Percentiles rank a stretch among this genome's conserved stretches.
Conservation (phyloP, 2,329 filamentous ascomycete species). For the Fusarium mexicanum region DNA sequence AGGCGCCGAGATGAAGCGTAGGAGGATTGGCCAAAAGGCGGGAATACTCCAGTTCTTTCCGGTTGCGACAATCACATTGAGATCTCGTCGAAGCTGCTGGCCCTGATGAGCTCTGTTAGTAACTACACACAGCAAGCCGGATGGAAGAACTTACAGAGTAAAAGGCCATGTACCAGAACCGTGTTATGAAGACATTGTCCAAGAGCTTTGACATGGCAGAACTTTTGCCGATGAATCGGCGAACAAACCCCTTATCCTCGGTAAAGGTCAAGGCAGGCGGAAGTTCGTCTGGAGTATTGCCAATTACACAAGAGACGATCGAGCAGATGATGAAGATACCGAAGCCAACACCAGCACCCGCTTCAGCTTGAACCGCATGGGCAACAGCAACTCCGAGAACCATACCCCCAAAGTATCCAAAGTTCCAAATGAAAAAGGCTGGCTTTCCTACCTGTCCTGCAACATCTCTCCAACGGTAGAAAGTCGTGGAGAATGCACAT, state of each 20-base stretch:
- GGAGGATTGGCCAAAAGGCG: constrained; percentile 58
- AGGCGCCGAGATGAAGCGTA: constrained; percentile 61
- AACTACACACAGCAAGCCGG: neutral
- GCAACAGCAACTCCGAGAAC: constrained; percentile 61
- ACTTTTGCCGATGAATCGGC: constrained; percentile 46
- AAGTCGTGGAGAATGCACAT: constrained; percentile 61
- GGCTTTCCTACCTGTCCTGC: constrained; percentile 55
- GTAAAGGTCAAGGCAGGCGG: constrained; percentile 56
- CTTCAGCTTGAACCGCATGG: constrained; percentile 55
- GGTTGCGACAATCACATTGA: constrained; percentile 62
- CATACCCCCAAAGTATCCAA: constrained; percentile 63
- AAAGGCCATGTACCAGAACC: constrained; percentile 63
- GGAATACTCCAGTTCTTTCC: constrained; percentile 68
- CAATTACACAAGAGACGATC: constrained; percentile 52
- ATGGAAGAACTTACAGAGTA: constrained; percentile 60
- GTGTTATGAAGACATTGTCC: constrained; percentile 48
- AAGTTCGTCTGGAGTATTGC: constrained; percentile 52
- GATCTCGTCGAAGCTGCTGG: constrained; percentile 64
- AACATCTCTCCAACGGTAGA: constrained; percentile 62
- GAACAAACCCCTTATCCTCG: constrained; percentile 46
- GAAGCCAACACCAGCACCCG: constrained; percentile 62
- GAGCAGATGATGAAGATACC: constrained; percentile 59
- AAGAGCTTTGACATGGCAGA: constrained; percentile 45
- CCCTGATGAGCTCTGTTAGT: constrained; percentile 51
- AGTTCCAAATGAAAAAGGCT: constrained; percentile 57